Evolutionary conservation across 257 asterid genomes (phyloP), one percentile per base, ranked within the genome.

Genomic region (Nicotiana tomentosiformis): DNA sequence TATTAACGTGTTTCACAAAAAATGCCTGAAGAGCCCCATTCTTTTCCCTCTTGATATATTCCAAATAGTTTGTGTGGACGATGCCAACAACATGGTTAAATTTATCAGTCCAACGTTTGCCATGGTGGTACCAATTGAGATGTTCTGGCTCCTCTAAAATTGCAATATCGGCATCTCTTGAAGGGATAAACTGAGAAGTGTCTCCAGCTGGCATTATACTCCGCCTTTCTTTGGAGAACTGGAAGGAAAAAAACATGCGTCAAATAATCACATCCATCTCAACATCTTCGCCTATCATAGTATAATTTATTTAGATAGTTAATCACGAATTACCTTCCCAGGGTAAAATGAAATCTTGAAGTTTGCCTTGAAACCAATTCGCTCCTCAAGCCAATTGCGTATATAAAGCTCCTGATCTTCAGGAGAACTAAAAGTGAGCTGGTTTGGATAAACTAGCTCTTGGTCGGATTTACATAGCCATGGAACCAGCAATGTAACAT

Each of bases 91-190:
- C 99, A 77, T 96, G 98, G 91, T 93, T 94, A 89, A 96, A 96
- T 89, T 94, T 96, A 92, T 96, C 95, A 53, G 97, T 94, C 99
- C 99, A 96, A 30, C 99, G 97, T 89, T 91, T 96, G 35, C 98
- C 99, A 82, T 96, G 99, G 87, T 96, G 99, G 87, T 96, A 96
- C 99, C 98, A 96, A 83, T 96, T 96, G 87, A 96, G 90, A 84
- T 96, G 99, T 85, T 96, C 99, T 12, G 99, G 99, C 86, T 96
- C 99, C 93, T 96, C 99, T 30, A 96, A 86, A 84, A 96, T 93
- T 76, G 99, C 99, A 88, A 96, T 93, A 88, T 96, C 99, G 56
- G 99, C 98, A 81, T 96, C 97, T 92, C 91, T 92, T 10, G 97
- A 92, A 11, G 98, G 88, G 83, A 96, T 94, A 86, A 93, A 94